Conservation (phyloP, 2,329 filamentous ascomycete genomes). For the Ophiostoma quercus region DNA sequence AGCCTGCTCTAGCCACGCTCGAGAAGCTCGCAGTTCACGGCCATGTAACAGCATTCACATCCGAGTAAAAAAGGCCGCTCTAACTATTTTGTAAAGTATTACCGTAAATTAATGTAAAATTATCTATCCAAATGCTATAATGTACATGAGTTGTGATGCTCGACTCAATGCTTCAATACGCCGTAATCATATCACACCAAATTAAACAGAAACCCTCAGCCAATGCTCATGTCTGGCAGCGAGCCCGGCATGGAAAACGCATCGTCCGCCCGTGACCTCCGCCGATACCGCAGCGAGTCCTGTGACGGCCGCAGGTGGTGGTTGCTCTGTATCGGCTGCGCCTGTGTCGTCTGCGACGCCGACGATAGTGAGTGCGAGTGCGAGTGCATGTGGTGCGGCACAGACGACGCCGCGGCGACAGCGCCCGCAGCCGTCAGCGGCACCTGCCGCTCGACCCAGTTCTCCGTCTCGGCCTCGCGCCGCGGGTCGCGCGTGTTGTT, state of each 20-base stretch:
- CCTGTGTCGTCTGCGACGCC: neutral
- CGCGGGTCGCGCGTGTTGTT: constrained; percentile 33
- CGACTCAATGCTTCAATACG: constrained; percentile 1
- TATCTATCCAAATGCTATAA: constrained; percentile 6
- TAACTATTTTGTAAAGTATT: no score
- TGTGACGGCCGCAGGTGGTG: constrained; percentile 26
- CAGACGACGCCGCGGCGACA: constrained; percentile 14
- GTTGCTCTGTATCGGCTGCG: constrained; percentile 13
- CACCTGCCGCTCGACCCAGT: constrained; percentile 28
- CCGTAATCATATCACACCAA: neutral
- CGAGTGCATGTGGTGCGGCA: constrained; percentile 17
- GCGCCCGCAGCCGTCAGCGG: constrained; percentile 26
- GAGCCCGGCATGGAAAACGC: constrained; percentile 46
- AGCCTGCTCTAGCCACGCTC: no score
- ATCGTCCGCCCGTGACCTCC: constrained; percentile 36
- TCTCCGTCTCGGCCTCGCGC: constrained; percentile 29
- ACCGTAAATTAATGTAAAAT: neutral
- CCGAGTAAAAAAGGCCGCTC: no score
- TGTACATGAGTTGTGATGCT: constrained; percentile 5
- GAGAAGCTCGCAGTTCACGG: no score
- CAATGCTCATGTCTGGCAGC: constrained; percentile 37
- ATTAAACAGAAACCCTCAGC: neutral
- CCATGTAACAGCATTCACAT: no score
- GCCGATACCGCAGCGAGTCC: constrained; percentile 37
- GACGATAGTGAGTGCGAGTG: constrained; percentile 6